Evolutionary conservation across 2,329 filamentous ascomycete species (phyloP).

Genomic region (Hymenoscyphus scutula): DNA sequence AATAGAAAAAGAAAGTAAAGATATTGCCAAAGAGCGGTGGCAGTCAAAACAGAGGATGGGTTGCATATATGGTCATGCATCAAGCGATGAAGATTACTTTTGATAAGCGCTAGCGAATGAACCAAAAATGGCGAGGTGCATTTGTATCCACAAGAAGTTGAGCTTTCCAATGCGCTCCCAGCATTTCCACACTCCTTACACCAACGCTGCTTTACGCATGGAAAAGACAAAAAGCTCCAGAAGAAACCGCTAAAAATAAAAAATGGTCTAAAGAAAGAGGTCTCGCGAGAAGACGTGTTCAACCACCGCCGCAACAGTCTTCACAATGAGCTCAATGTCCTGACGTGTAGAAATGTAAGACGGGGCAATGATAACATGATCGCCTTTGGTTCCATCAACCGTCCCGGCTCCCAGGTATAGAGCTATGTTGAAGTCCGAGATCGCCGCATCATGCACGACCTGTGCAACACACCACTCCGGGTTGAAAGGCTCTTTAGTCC

Average conservation of each 20-base stretch:
- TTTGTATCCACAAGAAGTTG: not conserved
- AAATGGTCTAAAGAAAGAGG: not conserved
- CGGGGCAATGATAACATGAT: conserved; percentile 61
- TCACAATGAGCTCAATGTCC: conserved; percentile 54
- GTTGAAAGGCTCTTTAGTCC: conserved; percentile 48
- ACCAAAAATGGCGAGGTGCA: not conserved
- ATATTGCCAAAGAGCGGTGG: not conserved
- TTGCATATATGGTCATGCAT: not conserved
- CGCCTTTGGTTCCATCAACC: conserved; percentile 53
- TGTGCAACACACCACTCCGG: conserved; percentile 44
- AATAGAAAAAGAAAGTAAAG: not conserved
- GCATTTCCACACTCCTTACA: conserved; percentile 2
- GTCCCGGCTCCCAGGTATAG: conserved; percentile 60
- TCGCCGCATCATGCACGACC: conserved; percentile 47
- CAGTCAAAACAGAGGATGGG: not conserved
- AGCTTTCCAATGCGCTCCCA: not conserved
- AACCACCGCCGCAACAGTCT: conserved; percentile 34
- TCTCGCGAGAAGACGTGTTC: conserved; percentile 24
- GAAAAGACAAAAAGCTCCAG: not conserved
- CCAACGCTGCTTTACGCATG: not conserved
- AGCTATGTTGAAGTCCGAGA: conserved; percentile 48
- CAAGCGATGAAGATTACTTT: not conserved
- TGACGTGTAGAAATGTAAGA: conserved; percentile 55
- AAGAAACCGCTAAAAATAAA: not conserved
- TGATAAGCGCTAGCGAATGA: not conserved